phyloP scores from a whole-genome alignment of 1,284 basidiomycete genomes.

The Jaminaea rosea region DNA sequence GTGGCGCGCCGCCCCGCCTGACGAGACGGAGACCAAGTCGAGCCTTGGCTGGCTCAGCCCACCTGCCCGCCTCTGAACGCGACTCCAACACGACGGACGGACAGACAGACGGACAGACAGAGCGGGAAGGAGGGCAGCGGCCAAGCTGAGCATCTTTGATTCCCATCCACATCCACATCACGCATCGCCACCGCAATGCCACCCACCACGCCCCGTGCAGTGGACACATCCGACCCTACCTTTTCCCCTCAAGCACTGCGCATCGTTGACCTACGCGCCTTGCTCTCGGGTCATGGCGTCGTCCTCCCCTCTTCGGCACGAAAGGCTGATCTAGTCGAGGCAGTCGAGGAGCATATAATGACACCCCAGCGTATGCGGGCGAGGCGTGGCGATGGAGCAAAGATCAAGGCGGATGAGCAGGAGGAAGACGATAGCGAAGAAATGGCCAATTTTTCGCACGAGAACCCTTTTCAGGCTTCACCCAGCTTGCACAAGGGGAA shows the following conservation, averaged over 20 bases:
- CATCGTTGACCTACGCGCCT: constrained; percentile 66
- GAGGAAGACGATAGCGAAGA: constrained; percentile 29
- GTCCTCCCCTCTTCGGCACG: constrained; percentile 67
- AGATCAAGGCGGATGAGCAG: no score
- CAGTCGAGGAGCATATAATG: constrained; percentile 58
- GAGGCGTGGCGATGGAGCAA: constrained; percentile 7
- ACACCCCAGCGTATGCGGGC: constrained; percentile 10
- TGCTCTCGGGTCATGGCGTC: constrained; percentile 74
- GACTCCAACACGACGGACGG: no score
- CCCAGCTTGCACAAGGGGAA: no score
- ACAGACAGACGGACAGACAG: no score
- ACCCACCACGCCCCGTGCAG: background rate
- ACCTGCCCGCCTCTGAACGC: no score
- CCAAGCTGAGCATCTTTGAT: no score
- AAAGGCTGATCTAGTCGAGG: constrained; percentile 71
- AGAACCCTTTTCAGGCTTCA: constrained; percentile 54
- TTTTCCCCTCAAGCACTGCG: constrained; percentile 74
- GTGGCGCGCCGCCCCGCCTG: no score
- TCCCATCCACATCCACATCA: no score
- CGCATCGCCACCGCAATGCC: background rate
- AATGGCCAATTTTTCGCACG: constrained; percentile 50
- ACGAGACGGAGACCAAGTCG: no score
- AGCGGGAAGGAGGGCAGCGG: no score
- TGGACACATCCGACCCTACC: constrained; percentile 56
- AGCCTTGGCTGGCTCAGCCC: no score